Evolutionary conservation across 495 filamentous ascomycete genomes (phyloP).

Genomic region (Tuber melanosporum): DNA sequence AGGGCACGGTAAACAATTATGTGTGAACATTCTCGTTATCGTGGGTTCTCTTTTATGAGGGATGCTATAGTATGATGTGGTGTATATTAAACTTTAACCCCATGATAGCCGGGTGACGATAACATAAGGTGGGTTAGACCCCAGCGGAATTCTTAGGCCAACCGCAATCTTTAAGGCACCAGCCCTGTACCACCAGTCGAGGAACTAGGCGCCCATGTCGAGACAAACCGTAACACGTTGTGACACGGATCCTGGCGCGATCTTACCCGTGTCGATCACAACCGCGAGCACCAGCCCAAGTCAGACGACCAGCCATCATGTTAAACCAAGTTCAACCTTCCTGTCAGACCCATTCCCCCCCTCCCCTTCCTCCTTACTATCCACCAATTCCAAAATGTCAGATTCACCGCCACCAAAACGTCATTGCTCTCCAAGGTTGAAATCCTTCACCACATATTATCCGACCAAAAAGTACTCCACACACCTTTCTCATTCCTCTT

Average conservation of each 20-base stretch:
- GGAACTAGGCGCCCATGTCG: not conserved
- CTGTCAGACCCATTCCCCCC: not conserved
- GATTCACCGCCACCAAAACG: conserved; percentile 2
- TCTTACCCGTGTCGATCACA: conserved; percentile 2
- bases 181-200: not conserved
- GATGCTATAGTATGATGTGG: too few species aligned
- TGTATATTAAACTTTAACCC: not conserved
- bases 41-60: not conserved
- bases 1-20: not conserved
- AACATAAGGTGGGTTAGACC: not conserved
- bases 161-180: not conserved
- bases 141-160: not conserved
- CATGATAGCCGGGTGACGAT: not conserved
- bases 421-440: not conserved
- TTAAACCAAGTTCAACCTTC: not conserved
- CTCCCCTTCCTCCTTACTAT: not conserved
- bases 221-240: not conserved
- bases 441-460: conserved; percentile 2
- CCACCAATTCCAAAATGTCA: conserved; percentile 8
- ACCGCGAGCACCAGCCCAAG: not conserved
- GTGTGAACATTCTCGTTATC: not conserved
- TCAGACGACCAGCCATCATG: not conserved
- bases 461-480: conserved; percentile 4
- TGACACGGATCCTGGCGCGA: not conserved
- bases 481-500: conserved; percentile 5